Conservation (phyloP, 192 early-diverging fungal species). For the Backusella liffmaniae region DNA sequence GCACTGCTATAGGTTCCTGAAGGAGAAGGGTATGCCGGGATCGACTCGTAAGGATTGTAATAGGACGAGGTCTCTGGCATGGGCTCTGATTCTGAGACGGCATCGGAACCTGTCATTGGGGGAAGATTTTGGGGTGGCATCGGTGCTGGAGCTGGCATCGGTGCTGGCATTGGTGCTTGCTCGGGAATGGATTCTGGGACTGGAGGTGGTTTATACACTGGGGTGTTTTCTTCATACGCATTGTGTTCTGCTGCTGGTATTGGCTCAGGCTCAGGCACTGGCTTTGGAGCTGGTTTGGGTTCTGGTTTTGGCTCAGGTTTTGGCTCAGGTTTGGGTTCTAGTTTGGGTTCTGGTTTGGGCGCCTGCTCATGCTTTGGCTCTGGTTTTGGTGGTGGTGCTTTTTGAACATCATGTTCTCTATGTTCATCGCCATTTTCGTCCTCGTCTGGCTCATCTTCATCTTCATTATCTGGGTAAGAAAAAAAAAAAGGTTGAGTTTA, state of each 20-base stretch:
- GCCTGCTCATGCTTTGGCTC: neutral
- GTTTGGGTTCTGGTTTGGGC: neutral
- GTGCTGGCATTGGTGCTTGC: neutral
- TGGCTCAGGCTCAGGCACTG: neutral
- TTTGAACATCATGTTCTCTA: neutral
- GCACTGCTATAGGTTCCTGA: neutral
- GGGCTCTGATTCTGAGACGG: neutral
- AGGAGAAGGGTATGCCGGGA: neutral
- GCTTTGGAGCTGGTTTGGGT: neutral
- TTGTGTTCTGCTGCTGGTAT: neutral
- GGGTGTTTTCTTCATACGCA: neutral
- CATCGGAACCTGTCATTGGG: neutral
- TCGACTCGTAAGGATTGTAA: neutral
- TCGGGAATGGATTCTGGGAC: neutral
- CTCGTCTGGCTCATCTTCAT: conserved; percentile 2
- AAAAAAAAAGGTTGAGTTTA: neutral
- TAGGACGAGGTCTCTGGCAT: neutral
- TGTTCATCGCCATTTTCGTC: neutral
- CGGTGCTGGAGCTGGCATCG: neutral
- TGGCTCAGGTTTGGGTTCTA: neutral
- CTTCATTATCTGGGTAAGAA: neutral
- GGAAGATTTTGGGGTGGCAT: neutral
- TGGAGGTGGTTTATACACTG: neutral
- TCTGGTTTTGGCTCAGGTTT: neutral
- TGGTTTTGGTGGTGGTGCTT: neutral